These are phyloP conservation scores for Plasmodium fragile DNA, from an alignment of 169 alveolate genomes.

Conservation along the genomic window DNA sequence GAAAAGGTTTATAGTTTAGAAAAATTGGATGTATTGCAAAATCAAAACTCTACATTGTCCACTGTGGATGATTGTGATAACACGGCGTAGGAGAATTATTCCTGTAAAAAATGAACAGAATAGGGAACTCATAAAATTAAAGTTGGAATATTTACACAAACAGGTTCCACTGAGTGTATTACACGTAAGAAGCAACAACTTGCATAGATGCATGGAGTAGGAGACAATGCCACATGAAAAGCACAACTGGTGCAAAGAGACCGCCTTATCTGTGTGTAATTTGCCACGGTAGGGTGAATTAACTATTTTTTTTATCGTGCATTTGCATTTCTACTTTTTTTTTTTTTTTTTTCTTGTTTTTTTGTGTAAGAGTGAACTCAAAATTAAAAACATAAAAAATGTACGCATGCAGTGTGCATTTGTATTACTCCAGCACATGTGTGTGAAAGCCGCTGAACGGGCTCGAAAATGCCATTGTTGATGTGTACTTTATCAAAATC, in stretches of 20 bases:
- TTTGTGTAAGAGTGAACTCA: not conserved
- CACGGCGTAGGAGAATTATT: not conserved
- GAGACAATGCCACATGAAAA: not conserved
- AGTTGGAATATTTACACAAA: not conserved
- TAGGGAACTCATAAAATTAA: not conserved
- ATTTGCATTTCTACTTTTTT: not conserved
- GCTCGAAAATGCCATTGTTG: not conserved
- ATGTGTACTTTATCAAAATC: not conserved
- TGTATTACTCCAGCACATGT: not conserved
- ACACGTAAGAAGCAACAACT: not conserved
- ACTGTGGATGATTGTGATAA: not conserved
- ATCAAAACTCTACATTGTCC: not conserved
- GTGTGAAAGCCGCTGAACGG: not conserved
- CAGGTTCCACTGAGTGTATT: not conserved
- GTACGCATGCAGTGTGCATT: not conserved
- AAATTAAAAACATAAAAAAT: not conserved
- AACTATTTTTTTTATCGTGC: not conserved
- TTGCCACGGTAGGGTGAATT: not conserved
- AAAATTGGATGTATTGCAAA: constrained; percentile 8
- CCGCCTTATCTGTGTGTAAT: not conserved
- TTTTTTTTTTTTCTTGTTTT: not conserved
- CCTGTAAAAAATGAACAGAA: constrained; percentile 7
- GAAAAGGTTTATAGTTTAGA: constrained; percentile 53
- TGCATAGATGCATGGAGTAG: not conserved
- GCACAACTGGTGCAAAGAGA: not conserved